A percentile compares a stretch with the other conserved stretches of the same genome.
These are phyloP conservation scores for Copromyces sp. DNA, from an alignment of 495 filamentous ascomycete genomes.

Conservation along the genomic window DNA sequence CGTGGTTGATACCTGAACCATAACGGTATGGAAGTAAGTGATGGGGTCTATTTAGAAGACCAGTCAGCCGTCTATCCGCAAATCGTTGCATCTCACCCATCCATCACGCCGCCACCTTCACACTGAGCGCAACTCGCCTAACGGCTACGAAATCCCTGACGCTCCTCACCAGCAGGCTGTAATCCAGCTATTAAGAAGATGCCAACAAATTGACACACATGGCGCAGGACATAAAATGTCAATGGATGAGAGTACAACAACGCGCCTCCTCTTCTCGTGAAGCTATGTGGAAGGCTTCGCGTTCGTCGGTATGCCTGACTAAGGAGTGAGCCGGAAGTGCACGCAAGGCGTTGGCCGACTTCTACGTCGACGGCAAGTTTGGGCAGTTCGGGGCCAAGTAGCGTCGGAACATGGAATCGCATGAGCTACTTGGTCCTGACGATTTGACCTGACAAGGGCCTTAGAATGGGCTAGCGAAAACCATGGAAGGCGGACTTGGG, in stretches of 20 bases:
- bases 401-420: not conserved
- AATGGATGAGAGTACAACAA: not conserved
- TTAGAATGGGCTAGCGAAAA: not conserved
- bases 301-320: not conserved
- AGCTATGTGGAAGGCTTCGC: not conserved
- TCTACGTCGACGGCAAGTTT: not conserved
- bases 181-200: not conserved
- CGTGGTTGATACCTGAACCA: not conserved
- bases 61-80: not conserved
- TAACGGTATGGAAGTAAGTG: not conserved
- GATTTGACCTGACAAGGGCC: not conserved
- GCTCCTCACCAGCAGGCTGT: not conserved
- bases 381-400: not conserved
- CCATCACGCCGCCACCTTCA: not conserved
- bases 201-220: not conserved
- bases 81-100: not conserved
- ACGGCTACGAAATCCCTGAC: not conserved
- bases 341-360: not conserved
- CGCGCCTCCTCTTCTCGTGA: not conserved
- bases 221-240: not conserved
- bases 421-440: not conserved
- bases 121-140: not conserved
- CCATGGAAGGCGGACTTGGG: not conserved
- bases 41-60: not conserved
- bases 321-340: not conserved